Percentiles rank a stretch among this genome's conserved stretches.
Conservation (phyloP, 1,139 yeast genomes). For the Candida sanyaensis region DNA sequence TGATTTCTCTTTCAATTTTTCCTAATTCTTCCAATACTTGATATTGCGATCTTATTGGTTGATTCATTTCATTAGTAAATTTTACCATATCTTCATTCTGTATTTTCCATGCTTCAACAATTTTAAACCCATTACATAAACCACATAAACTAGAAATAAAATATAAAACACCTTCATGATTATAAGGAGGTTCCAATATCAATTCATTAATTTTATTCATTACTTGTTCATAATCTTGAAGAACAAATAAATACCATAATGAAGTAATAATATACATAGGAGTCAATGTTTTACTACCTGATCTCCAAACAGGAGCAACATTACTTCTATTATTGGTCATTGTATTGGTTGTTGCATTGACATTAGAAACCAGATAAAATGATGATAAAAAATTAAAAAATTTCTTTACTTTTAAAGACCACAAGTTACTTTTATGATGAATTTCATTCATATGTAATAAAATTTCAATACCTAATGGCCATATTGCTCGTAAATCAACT, state of each 20-base stretch:
- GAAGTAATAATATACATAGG: constrained; percentile 40
- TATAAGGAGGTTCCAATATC: constrained; percentile 46
- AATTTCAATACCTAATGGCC: constrained; percentile 59
- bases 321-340: constrained; percentile 10
- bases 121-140: constrained; percentile 20
- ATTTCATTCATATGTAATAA: constrained; percentile 16
- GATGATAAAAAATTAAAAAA: constrained; percentile 40
- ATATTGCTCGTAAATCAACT: constrained; percentile 54
- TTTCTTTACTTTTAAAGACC: constrained; percentile 23
- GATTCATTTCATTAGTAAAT: constrained; percentile 1
- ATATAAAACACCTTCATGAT: constrained; percentile 43
- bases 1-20: constrained; percentile 21
- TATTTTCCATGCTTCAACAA: constrained; percentile 13
- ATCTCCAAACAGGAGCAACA: constrained; percentile 41
- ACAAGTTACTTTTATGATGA: background rate
- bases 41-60: constrained; percentile 7
- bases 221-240: constrained; percentile 26
- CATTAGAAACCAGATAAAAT: constrained; percentile 22
- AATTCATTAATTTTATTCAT: constrained; percentile 38
- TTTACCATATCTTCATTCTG: constrained; percentile 6
- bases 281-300: constrained; percentile 37
- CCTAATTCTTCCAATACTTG: constrained; percentile 11
- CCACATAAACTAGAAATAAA: constrained; percentile 33
- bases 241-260: constrained; percentile 36
- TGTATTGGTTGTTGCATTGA: constrained; percentile 8